Conservation (phyloP, 345 rosid genomes). For the Salix brachista region DNA sequence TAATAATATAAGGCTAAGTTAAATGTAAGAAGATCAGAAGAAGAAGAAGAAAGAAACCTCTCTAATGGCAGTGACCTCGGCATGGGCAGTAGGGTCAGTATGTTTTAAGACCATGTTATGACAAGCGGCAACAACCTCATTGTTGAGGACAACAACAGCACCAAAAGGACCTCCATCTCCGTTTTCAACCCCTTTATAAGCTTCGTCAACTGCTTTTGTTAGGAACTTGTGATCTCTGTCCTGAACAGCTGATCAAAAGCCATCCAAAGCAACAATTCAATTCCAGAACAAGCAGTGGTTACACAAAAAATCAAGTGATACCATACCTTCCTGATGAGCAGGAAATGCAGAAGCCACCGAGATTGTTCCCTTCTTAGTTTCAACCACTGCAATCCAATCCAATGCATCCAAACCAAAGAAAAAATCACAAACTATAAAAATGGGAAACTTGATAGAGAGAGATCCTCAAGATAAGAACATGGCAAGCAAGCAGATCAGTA, state of each 20-base stretch:
- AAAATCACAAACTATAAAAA: too few species aligned
- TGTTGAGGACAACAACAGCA: constrained; percentile 74
- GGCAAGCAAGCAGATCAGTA: too few species aligned
- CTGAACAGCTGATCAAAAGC: constrained; percentile 49
- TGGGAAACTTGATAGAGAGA: too few species aligned
- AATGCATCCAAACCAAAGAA: too few species aligned
- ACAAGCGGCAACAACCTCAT: constrained; percentile 73
- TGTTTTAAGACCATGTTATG: constrained; percentile 76
- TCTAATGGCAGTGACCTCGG: constrained; percentile 79
- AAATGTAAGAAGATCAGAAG: background rate
- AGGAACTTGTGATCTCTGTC: constrained; percentile 77
- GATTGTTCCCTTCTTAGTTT: constrained; percentile 66
- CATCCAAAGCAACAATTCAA: background rate
- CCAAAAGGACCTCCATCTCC: constrained; percentile 96
- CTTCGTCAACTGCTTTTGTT: constrained; percentile 75
- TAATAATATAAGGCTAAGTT: too few species aligned
- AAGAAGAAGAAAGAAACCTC: constrained; percentile 40
- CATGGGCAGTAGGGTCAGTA: constrained; percentile 88
- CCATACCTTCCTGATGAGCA: constrained; percentile 71
- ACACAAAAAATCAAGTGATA: background rate
- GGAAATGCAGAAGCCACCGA: constrained; percentile 78
- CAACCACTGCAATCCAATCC: constrained; percentile 36
- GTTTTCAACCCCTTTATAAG: constrained; percentile 81
- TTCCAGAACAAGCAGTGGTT: background rate
- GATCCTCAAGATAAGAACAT: too few species aligned